phyloP scores from a whole-genome alignment of 805 yeast species.

The Pichia sporocuriosa region DNA sequence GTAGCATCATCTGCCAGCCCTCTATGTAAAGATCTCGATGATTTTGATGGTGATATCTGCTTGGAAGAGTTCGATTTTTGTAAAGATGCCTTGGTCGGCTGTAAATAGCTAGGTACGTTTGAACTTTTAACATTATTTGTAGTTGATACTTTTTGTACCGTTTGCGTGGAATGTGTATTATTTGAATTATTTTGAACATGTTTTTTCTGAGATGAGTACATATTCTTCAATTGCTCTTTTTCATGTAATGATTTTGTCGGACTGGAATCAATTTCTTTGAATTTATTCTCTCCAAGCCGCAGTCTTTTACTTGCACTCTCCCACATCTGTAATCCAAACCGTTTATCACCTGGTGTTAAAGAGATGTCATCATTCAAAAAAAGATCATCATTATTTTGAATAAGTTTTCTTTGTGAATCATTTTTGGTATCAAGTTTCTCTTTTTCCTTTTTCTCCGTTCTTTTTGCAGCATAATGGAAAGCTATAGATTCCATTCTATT shows the following conservation, averaged over 20 bases:
- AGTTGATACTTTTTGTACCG: no score
- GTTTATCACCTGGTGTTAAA: constrained; percentile 24
- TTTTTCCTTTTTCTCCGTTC: constrained; percentile 12
- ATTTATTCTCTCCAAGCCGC: constrained; percentile 20
- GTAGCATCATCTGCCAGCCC: not conserved
- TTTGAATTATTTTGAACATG: no score
- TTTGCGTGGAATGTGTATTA: no score
- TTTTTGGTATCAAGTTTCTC: not conserved
- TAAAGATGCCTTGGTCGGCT: constrained; percentile 20
- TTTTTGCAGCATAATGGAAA: constrained; percentile 39
- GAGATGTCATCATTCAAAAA: not conserved
- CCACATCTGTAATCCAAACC: constrained; percentile 16
- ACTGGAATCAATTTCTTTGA: constrained; percentile 25
- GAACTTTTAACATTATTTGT: no score
- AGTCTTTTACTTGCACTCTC: constrained; percentile 29
- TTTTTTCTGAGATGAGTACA: not conserved
- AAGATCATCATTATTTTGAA: not conserved
- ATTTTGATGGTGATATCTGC: constrained; percentile 11
- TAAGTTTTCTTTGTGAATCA: constrained; percentile 1
- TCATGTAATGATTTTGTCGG: constrained; percentile 26
- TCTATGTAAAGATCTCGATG: constrained; percentile 6
- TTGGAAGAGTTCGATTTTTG: constrained; percentile 11
- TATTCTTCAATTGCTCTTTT: constrained; percentile 18
- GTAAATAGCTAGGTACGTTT: constrained; percentile 18
- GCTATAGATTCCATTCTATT: constrained; percentile 45